These are phyloP conservation scores for Colletotrichum orchidophilum DNA, from an alignment of 2,329 filamentous ascomycete genomes.

Conservation along the genomic window DNA sequence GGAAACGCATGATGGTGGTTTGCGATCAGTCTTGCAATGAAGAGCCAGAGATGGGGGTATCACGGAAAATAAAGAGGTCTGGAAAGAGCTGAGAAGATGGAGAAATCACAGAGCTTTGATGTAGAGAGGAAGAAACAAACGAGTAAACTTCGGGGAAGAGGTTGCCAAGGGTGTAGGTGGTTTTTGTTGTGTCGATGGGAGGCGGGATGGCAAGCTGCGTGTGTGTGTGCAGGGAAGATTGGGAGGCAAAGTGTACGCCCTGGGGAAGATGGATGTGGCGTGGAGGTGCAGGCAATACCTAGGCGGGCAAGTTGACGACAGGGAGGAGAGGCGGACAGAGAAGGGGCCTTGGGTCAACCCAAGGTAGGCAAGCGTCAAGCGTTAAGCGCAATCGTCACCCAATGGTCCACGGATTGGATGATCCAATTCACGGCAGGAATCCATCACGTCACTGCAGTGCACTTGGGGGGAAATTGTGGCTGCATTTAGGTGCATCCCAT, in stretches of 20 bases:
- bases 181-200: conserved; percentile 34
- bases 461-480: conserved; percentile 31
- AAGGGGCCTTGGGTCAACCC: neutral
- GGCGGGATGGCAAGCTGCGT: neutral
- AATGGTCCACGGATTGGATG: conserved; percentile 13
- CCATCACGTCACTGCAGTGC: conserved; percentile 35
- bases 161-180: conserved; percentile 26
- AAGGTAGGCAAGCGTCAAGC: neutral
- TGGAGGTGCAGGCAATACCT: neutral
- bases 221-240: neutral
- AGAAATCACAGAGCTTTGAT: conserved; percentile 20
- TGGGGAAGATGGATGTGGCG: neutral
- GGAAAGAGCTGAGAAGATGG: conserved; percentile 36
- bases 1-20: conserved; percentile 76
- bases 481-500: conserved; percentile 23
- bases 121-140: conserved; percentile 9
- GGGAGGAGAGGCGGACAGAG: conserved; percentile 7
- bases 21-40: conserved; percentile 27
- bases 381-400: conserved; percentile 4
- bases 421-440: conserved; percentile 31
- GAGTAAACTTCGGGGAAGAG: neutral
- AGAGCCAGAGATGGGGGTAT: conserved; percentile 30
- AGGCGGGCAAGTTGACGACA: conserved; percentile 24
- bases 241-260: neutral
- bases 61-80: neutral